Evolutionary conservation across 2,329 filamentous ascomycete genomes (phyloP), one percentile per base, ranked within the genome.

Genomic region (Cercospora zeina): DNA sequence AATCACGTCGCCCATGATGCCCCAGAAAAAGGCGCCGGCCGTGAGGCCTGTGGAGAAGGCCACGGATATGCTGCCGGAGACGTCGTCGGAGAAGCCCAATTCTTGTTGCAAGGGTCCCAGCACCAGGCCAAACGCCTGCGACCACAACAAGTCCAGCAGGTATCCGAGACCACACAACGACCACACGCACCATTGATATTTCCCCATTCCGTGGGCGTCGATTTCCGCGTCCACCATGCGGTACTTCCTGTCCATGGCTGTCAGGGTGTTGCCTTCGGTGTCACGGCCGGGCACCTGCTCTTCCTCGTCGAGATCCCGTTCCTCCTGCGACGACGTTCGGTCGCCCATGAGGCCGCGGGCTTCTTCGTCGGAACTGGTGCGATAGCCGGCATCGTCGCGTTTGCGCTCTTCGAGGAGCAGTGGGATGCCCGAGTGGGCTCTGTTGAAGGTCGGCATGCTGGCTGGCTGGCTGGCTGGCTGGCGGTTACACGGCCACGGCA

Each of bases 41-140:
- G 82, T 83, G 21, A 86, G 72, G 0, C 83, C 83, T 3, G 81
- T 77, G 7, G 79, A 83, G 69, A 85, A 85, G 4, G 81, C 79
- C 0, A 81, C 67, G 59, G 54, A 62, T 62, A 86, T 81, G 53
- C 83, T 83, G 62, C 80, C 79, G n/a, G 74, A 75, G 58, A 79
- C 68, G 30, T 72, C 68, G 66, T 66, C 67, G 4, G 73, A 70
- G 60, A 86, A 85, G 0, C 82, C 82, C 21, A 86, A 70, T 70
- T 86, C 84, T 69, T 85, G 83, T 67, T 84, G 77, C 60, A 86
- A 70, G 6, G 83, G 80, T 9, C 79, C 79, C 14, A 84, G 71
- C 0, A 84, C 78, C 1, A 86, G 77, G 10, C 82, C 82, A 67
- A 86, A 84, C 0, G 81, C 83, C 65, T 85, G 83, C 2, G 83